Conservation (phyloP, 2,329 filamentous ascomycete species). For the Cryphonectria parasitica region DNA sequence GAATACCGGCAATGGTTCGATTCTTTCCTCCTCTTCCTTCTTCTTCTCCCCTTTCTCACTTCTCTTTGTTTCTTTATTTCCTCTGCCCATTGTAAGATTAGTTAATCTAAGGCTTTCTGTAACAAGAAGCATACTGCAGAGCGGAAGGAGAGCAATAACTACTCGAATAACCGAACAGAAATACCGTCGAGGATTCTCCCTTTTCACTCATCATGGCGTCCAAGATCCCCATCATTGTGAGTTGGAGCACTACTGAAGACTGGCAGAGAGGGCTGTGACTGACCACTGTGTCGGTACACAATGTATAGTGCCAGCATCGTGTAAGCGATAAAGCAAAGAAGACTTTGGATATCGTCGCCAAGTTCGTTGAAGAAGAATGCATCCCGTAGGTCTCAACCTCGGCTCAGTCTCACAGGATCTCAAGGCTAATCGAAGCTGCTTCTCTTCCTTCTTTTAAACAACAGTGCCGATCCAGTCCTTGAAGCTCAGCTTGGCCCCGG, state of each 20-base stretch:
- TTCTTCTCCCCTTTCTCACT: background rate
- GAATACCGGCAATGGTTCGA: conserved; percentile 5
- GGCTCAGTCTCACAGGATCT: background rate
- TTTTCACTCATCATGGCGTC: conserved; percentile 32
- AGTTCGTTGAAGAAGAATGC: conserved; percentile 97
- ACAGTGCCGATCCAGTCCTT: conserved; percentile 76
- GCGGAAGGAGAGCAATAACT: background rate
- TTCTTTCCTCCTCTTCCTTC: background rate
- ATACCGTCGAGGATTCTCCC: background rate
- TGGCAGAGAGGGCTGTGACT: conserved; percentile 2
- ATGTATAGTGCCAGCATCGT: conserved; percentile 50
- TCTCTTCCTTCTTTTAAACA: background rate
- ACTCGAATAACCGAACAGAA: background rate
- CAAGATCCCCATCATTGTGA: conserved; percentile 34
- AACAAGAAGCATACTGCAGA: background rate
- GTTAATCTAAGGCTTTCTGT: background rate
- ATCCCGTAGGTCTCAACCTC: conserved; percentile 62
- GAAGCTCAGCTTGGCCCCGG: conserved; percentile 79
- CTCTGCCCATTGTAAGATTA: background rate
- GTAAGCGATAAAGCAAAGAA: conserved; percentile 86
- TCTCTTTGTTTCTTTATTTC: background rate
- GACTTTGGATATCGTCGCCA: conserved; percentile 85
- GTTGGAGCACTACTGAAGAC: conserved; percentile 5
- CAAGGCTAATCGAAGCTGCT: conserved; percentile 16
- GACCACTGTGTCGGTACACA: conserved; percentile 18